Base-by-base conservation (phyloP, 768 basidiomycete genomes). In the Exidia glandulosa region DNA sequence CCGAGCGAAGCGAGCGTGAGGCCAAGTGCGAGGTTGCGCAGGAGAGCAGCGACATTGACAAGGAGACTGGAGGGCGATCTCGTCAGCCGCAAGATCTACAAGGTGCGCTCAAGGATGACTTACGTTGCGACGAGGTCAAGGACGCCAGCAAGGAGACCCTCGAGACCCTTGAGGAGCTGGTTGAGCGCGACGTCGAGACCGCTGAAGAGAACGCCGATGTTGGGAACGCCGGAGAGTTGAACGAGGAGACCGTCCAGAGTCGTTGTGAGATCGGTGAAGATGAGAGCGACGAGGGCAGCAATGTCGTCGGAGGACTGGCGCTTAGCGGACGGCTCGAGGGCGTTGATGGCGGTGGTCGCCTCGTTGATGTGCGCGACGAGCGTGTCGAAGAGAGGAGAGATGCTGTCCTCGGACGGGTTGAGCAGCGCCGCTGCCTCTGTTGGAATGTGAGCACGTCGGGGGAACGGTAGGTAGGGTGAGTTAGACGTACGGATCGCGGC, bases 101-200 rank as follows among this genome's bases (percentile, higher is more conserved):
- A 30, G 31, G 23, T n/a, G 31, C 23, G 27, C 30, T 32, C 13
- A 32, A 14, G 31, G 12, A n/a, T 10, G 14, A 30, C 68, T 52
- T 30, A 69, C 69, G n/a, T 58, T 10, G 69, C 65, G 41, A 71
- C 68, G 59, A 71, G 66, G 56, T 59, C 64, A 48, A 71, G 65
- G n/a, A 68, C 67, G 41, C 69, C 70, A 29, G 66, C 67, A 32
- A 71, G 64, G 57, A 70, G 65, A 16, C 34, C 63, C 52, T 70
- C 68, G n/a, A 70, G 64, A 30, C 68, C 67, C 29, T 47, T 12
- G 10, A 71, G 36, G 30, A 69, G 62, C 48, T 68, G 62, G 62
- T 66, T 61, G 34, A 71, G 60, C 9, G 68, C 55, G 7, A 62
- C 37, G 64, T 71, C 69, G 58, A 71, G 56, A 34, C 65, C 66